Evolutionary conservation across 495 filamentous ascomycete species (phyloP).

Genomic region (Neurospora cerealis): DNA sequence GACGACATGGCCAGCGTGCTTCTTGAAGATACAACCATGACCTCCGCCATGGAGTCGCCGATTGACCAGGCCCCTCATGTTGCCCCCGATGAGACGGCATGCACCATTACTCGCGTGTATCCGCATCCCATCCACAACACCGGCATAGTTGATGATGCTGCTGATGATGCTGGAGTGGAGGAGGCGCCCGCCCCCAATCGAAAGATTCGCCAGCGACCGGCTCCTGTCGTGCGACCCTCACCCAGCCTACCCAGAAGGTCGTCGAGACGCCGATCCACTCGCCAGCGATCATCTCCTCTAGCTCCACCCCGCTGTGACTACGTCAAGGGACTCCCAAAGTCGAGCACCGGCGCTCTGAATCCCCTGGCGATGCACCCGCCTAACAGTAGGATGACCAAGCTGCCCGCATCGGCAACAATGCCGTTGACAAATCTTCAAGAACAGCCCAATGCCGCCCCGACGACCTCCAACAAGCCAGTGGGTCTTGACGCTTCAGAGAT

Average conservation of each 20-base stretch:
- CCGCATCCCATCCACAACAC: not conserved
- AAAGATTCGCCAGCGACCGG: not conserved
- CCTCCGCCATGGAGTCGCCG: not conserved
- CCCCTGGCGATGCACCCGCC: slow-evolving; percentile 9
- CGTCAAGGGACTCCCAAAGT: not conserved
- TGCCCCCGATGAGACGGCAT: not conserved
- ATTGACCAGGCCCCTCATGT: not conserved
- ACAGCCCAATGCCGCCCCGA: not conserved
- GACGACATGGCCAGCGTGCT: slow-evolving; percentile 26
- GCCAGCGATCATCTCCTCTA: not conserved
- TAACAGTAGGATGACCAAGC: not conserved
- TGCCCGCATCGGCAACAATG: slow-evolving; percentile 6
- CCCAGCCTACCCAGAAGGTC: not conserved
- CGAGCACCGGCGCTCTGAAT: slow-evolving; percentile 4
- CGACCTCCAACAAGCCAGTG: not conserved
- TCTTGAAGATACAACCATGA: slow-evolving; percentile 15
- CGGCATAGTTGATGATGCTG: not conserved
- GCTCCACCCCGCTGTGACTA: not conserved
- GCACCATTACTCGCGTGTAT: not conserved
- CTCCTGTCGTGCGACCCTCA: not conserved
- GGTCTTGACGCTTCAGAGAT: slow-evolving; percentile 3
- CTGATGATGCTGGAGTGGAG: not conserved
- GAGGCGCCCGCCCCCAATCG: not conserved
- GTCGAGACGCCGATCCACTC: not conserved
- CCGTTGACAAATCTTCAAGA: not conserved